These are phyloP conservation scores for Cercospora sp. DNA, from an alignment of 2,329 filamentous ascomycete species.

Conservation along the genomic window DNA sequence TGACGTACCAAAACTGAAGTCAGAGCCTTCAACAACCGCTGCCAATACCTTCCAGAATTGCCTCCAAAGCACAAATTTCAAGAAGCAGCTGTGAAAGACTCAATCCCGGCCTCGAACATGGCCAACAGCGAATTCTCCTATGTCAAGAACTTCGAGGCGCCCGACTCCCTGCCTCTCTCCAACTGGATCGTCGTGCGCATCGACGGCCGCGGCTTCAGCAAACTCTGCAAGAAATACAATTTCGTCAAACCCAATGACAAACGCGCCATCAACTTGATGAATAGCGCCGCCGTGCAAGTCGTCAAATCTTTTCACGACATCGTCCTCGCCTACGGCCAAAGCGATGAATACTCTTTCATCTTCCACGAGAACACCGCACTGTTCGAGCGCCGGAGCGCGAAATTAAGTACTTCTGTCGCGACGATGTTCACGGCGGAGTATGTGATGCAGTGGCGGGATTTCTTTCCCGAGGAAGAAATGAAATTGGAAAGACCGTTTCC, in stretches of 20 bases:
- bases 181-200: slow-evolving; percentile 95
- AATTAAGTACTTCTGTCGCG: slow-evolving; percentile 85
- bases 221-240: slow-evolving; percentile 59
- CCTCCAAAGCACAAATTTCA: not conserved
- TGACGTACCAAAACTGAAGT: not conserved
- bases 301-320: slow-evolving; percentile 82
- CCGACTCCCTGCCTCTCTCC: slow-evolving; percentile 77
- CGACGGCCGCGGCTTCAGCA: slow-evolving; percentile 92
- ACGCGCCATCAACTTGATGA: slow-evolving; percentile 89
- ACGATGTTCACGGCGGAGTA: slow-evolving; percentile 95
- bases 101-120: slow-evolving; percentile 23
- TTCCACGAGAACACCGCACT: slow-evolving; percentile 66
- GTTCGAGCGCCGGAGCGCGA: slow-evolving; percentile 85
- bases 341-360: slow-evolving; percentile 81
- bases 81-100: not conserved
- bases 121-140: slow-evolving; percentile 75
- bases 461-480: slow-evolving; percentile 57
- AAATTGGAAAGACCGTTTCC: slow-evolving; percentile 73
- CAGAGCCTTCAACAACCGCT: not conserved
- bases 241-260: slow-evolving; percentile 93
- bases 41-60: not conserved
- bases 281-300: slow-evolving; percentile 81
- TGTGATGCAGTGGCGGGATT: slow-evolving; percentile 73
- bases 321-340: slow-evolving; percentile 85
- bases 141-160: slow-evolving; percentile 83